Conservation (phyloP, 2,329 filamentous ascomycete species). For the Scytalidium lignicola region DNA sequence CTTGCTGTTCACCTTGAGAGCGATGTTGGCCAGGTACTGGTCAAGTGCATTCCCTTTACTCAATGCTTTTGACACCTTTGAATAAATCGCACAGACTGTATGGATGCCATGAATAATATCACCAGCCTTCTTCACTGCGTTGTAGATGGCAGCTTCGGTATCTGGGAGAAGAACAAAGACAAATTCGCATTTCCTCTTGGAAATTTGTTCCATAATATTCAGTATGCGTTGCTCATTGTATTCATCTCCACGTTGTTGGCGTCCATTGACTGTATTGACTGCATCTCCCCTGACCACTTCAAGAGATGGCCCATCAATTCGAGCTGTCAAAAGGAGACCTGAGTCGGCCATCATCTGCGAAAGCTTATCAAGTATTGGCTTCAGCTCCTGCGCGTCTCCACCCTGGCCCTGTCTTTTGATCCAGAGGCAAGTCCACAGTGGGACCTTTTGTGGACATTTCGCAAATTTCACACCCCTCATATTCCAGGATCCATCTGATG, state of each 20-base stretch:
- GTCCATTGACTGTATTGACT: too few species aligned
- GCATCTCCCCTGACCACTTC: too few species aligned
- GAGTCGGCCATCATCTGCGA: too few species aligned
- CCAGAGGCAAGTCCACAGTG: conserved; percentile 36
- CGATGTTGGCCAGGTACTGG: conserved; percentile 61
- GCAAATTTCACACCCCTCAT: conserved; percentile 51
- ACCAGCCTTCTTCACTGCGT: conserved; percentile 1
- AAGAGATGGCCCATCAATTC: too few species aligned
- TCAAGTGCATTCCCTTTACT: conserved; percentile 1
- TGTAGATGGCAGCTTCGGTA: conserved; percentile 1
- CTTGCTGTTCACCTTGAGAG: conserved; percentile 76
- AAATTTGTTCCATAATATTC: not conserved
- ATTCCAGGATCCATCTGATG: conserved; percentile 59
- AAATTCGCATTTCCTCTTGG: not conserved
- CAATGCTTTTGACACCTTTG: not conserved
- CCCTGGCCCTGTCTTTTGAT: not conserved
- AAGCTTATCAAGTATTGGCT: too few species aligned
- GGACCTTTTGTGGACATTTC: conserved; percentile 38
- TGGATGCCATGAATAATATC: conserved; percentile 5
- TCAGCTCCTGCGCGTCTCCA: too few species aligned
- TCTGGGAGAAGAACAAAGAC: conserved; percentile 2
- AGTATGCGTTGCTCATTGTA: conserved; percentile 1
- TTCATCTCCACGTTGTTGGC: not conserved
- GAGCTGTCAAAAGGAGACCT: not conserved
- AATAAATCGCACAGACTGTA: conserved; percentile 1